phyloP scores from a whole-genome alignment of 331 rosid species.

The Erythrophleum ivorense region DNA sequence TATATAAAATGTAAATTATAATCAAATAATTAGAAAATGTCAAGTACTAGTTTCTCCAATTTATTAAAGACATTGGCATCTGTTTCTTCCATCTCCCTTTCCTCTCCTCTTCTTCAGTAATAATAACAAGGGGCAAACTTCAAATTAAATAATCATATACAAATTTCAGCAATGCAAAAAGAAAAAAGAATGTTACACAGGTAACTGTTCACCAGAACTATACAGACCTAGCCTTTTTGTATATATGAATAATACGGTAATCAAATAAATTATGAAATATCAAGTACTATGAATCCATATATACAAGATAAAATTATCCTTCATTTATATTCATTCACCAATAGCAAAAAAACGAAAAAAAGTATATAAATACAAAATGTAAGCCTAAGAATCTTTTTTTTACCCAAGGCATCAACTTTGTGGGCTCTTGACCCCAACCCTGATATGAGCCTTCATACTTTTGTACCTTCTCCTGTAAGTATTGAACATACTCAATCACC shows the following conservation, averaged over 20 bases:
- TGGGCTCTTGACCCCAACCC: conserved; percentile 90
- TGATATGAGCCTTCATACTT: conserved; percentile 88
- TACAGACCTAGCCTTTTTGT: neutral
- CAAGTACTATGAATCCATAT: neutral
- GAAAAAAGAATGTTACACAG: neutral
- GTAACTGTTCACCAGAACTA: neutral
- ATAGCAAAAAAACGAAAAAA: neutral
- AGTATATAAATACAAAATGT: neutral
- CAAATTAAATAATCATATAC: neutral
- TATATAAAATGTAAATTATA: neutral
- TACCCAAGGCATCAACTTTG: conserved; percentile 99
- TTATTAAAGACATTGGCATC: neutral
- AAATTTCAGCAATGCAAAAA: neutral
- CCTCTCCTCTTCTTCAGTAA: conserved; percentile 10
- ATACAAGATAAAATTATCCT: neutral
- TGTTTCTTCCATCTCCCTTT: neutral
- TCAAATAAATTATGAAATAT: neutral
- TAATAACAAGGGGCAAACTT: neutral
- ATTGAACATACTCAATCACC: conserved; percentile 96
- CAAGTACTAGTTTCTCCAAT: neutral
- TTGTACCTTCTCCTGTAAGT: conserved; percentile 85
- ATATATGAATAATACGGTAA: neutral
- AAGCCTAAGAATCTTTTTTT: conserved; percentile 1
- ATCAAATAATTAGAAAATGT: neutral
- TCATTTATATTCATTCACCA: conserved; percentile 9